Percentiles rank a stretch among this genome's conserved stretches.
Evolutionary conservation across 140 eudicot genomes (phyloP).

Genomic region (Cichorium intybus): DNA sequence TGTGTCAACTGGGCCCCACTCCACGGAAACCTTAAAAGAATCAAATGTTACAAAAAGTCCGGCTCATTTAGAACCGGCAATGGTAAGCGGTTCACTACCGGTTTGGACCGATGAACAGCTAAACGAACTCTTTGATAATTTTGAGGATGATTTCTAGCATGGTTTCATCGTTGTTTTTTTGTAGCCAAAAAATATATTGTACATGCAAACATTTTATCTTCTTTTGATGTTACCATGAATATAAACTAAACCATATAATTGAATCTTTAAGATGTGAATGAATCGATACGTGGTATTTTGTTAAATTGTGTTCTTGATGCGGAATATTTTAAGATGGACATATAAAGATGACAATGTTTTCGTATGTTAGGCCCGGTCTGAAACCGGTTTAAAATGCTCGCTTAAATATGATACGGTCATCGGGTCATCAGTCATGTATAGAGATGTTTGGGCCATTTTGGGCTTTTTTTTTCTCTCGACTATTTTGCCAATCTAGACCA

Average conservation of each 20-base stretch:
- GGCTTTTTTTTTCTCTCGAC: no score
- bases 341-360: no score
- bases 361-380: no score
- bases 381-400: no score
- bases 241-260: not conserved
- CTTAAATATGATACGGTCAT: no score
- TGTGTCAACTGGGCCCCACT: not conserved
- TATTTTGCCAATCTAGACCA: no score
- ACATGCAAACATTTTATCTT: not conserved
- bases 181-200: slow-evolving; percentile 6
- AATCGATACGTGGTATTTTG: no score
- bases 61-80: not conserved
- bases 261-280: no score
- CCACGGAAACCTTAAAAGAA: slow-evolving; percentile 20
- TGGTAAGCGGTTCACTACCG: slow-evolving; percentile 17
- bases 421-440: no score
- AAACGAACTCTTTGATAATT: slow-evolving; percentile 28
- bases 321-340: no score
- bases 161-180: not conserved
- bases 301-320: no score
- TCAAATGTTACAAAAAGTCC: slow-evolving; percentile 10
- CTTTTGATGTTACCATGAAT: not conserved
- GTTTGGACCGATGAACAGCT: slow-evolving; percentile 56
- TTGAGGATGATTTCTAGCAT: slow-evolving; percentile 18
- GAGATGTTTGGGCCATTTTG: no score